A percentile compares a stretch with the other conserved stretches of the same genome.
phyloP scores from a whole-genome alignment of 1,284 basidiomycete species.

The Chiua sp. region DNA sequence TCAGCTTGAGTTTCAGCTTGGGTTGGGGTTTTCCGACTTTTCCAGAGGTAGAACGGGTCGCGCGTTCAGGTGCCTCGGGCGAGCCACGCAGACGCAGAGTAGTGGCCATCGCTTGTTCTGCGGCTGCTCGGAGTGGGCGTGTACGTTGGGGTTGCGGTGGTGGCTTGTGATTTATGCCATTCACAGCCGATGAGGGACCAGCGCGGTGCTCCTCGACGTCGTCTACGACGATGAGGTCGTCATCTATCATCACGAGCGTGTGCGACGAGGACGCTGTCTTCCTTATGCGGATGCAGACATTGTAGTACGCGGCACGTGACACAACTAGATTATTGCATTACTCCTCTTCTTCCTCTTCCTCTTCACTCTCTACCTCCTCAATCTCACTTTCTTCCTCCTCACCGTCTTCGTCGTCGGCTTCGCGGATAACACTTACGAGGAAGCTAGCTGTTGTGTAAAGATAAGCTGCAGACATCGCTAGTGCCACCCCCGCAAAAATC shows the following conservation, averaged over 20 bases:
- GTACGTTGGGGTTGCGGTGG: slow-evolving; percentile 29
- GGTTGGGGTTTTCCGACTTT: slow-evolving; percentile 59
- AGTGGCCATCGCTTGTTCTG: slow-evolving; percentile 44
- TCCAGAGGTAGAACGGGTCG: slow-evolving; percentile 52
- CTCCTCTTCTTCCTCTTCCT: slow-evolving; percentile 12
- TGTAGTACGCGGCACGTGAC: slow-evolving; percentile 18
- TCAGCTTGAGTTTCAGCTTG: slow-evolving; percentile 84
- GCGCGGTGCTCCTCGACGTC: slow-evolving; percentile 50
- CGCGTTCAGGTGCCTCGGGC: slow-evolving; percentile 46
- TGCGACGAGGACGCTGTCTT: neutral
- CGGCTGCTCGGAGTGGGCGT: slow-evolving; percentile 40
- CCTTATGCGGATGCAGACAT: slow-evolving; percentile 3
- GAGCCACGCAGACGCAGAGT: slow-evolving; percentile 50
- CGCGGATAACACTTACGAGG: neutral
- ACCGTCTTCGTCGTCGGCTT: neutral
- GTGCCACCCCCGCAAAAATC: slow-evolving; percentile 39
- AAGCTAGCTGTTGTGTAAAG: neutral
- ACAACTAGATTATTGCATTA: too few relatives aligned
- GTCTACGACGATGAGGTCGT: slow-evolving; percentile 70
- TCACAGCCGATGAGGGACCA: slow-evolving; percentile 29
- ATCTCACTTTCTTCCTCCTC: slow-evolving; percentile 7
- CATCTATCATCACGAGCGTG: slow-evolving; percentile 47
- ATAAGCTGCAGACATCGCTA: slow-evolving; percentile 14
- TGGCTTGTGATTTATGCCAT: slow-evolving; percentile 25
- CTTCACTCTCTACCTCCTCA: slow-evolving; percentile 1